Evolutionary conservation across 805 yeast species (phyloP), one percentile per base, ranked within the genome.

Genomic region (Wickerhamomyces sydowiorum): DNA sequence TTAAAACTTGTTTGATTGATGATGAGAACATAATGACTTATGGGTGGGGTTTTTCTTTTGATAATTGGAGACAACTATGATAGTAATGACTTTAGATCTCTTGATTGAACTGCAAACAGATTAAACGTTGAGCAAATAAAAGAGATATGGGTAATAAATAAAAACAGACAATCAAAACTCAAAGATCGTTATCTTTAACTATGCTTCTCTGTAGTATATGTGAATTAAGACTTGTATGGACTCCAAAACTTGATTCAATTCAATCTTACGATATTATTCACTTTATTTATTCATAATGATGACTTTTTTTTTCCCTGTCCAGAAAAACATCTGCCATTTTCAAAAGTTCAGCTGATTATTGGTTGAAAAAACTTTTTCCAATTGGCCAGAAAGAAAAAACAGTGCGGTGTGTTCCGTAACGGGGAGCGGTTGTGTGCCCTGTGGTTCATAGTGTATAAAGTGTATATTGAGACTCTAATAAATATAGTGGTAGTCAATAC

Each of bases 311-410:
- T 33, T 31, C 25, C 39, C 24, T 23, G 3, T 7, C 17, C 24
- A 14, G 7, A 20, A 32, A 19, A 31, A 10, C 34, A 20, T 19
- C 22, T 31, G 22, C 22, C 23, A 32, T 20, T 38, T 14, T 15
- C 15, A 15, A 29, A 34, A 23, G 29, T 34, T 34, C 18, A 13
- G 22, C 36, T 34, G 42, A 36, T 37, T 31, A 37, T 36, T 39
- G 43, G 47, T 29, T 34, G 47, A 41, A 41, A 44, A 36, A 43
- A 44, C 33, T 31, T n/a, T 22, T 38, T 41, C 40, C 41, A 25
- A 47, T 47, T 44, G 48, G 48, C 32, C 39, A 44, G 25, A 36
- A 19, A 5, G 15, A 3, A 15, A 31, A 3, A n/a, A n/a, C n/a
- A 12, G 15, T 25, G n/a, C 14, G 14, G 17, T 15, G 28, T 35